phyloP scores from a whole-genome alignment of 306 rosid genomes.

The Sesbania bispinosa region DNA sequence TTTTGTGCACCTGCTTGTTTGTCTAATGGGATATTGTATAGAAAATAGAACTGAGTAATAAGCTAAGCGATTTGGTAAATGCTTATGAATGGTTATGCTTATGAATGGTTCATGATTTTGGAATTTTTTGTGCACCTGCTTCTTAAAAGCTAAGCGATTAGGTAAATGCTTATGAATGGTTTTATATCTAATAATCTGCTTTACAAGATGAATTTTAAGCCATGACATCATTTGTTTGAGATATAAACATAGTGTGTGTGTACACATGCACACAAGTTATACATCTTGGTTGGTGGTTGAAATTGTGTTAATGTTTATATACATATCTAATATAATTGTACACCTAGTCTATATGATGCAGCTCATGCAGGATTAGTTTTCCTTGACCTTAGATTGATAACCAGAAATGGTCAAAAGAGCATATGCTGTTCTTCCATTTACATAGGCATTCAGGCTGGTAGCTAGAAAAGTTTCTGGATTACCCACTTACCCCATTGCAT shows the following conservation, averaged over 20 bases:
- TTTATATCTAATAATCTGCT: background rate
- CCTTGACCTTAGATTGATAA: background rate
- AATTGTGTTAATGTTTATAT: background rate
- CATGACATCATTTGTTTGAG: slow-evolving; percentile 5
- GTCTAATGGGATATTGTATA: background rate
- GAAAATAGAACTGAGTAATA: too few relatives aligned
- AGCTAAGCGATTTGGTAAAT: too few relatives aligned
- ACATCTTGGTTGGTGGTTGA: background rate
- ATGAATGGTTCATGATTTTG: background rate
- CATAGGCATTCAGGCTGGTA: background rate
- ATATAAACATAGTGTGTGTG: background rate
- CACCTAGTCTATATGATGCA: background rate
- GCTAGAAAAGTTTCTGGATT: background rate
- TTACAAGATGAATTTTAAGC: background rate
- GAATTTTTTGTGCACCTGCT: background rate
- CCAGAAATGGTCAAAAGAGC: background rate
- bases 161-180: background rate
- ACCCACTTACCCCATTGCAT: background rate
- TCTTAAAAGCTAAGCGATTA: background rate
- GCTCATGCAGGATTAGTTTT: slow-evolving; percentile 1
- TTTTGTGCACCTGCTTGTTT: background rate
- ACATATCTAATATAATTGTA: background rate
- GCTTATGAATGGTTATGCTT: too few relatives aligned
- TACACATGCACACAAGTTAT: background rate
- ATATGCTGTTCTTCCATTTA: background rate